A percentile compares a stretch with the other conserved stretches of the same genome.
Evolutionary conservation across 2,329 filamentous ascomycete species (phyloP).

Genomic region (Cryphonectria radicalis): DNA sequence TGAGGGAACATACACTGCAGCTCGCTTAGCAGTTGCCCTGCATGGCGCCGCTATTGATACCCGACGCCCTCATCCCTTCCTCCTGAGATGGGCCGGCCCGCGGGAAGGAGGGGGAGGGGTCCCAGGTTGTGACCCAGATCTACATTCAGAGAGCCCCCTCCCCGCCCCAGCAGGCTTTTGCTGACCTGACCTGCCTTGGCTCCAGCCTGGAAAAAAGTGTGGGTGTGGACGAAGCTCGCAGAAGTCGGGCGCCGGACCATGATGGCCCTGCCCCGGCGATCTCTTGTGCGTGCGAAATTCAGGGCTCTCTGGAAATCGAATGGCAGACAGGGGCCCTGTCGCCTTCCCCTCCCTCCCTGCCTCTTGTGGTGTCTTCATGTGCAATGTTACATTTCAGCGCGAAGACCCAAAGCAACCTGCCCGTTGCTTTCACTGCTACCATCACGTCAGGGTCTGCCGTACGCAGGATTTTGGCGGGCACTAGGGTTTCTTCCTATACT

Average conservation of each 20-base stretch:
- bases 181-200: background rate
- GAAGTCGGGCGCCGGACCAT: conserved; percentile 12
- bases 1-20: conserved; percentile 19
- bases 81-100: conserved; percentile 23
- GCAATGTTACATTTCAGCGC: conserved; percentile 24
- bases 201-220: background rate
- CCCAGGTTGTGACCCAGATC: conserved; percentile 17
- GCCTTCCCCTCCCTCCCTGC: background rate
- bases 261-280: conserved; percentile 7
- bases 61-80: conserved; percentile 12
- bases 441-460: background rate
- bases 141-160: background rate
- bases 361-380: conserved; percentile 11
- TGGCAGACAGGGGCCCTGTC: conserved; percentile 4
- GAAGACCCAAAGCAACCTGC: background rate
- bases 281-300: conserved; percentile 21
- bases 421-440: background rate
- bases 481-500: background rate
- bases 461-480: background rate
- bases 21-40: conserved; percentile 26
- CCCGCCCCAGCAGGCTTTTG: background rate
- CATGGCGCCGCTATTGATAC: conserved; percentile 15
- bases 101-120: background rate
- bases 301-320: conserved; percentile 22
- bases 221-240: conserved; percentile 9